These are phyloP conservation scores for Pezicula carpinea DNA, from an alignment of 2,329 filamentous ascomycete species.

Conservation along the genomic window DNA sequence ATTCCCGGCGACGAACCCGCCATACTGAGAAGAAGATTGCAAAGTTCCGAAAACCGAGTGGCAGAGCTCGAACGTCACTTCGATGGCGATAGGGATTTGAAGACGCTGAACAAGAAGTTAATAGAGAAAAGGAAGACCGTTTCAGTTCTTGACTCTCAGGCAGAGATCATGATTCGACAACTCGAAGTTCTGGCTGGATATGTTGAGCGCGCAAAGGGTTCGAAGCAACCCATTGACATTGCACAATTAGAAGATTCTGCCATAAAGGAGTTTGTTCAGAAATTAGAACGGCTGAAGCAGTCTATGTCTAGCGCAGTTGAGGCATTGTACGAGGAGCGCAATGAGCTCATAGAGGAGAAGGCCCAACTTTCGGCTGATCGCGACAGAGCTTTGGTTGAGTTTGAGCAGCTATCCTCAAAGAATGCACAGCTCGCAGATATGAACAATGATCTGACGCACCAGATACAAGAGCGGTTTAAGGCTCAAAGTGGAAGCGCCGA, in stretches of 20 bases:
- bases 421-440: constrained; percentile 91
- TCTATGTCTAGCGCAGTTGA: constrained; percentile 54
- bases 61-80: constrained; percentile 83
- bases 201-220: constrained; percentile 80
- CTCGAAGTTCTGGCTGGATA: constrained; percentile 86
- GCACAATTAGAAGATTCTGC: constrained; percentile 81
- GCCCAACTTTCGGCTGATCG: constrained; percentile 77
- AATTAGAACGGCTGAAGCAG: constrained; percentile 57
- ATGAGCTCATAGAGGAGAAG: constrained; percentile 80
- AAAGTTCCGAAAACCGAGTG: constrained; percentile 77
- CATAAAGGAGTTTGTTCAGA: constrained; percentile 85
- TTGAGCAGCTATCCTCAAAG: constrained; percentile 89
- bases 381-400: constrained; percentile 90
- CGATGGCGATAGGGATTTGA: constrained; percentile 43
- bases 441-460: constrained; percentile 92
- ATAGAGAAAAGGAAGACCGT: constrained; percentile 94
- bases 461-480: constrained; percentile 91
- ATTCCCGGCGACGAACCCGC: constrained; percentile 60
- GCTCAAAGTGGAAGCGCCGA: constrained; percentile 56
- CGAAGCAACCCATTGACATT: constrained; percentile 73
- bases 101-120: constrained; percentile 76
- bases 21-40: constrained; percentile 69
- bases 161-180: constrained; percentile 91
- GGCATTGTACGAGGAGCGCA: constrained; percentile 64
- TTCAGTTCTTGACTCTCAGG: constrained; percentile 87